A percentile compares a stretch with the other conserved stretches of the same genome.
These are phyloP conservation scores for Aspergillus pseudotamarii DNA, from an alignment of 2,329 filamentous ascomycete species.

Conservation along the genomic window DNA sequence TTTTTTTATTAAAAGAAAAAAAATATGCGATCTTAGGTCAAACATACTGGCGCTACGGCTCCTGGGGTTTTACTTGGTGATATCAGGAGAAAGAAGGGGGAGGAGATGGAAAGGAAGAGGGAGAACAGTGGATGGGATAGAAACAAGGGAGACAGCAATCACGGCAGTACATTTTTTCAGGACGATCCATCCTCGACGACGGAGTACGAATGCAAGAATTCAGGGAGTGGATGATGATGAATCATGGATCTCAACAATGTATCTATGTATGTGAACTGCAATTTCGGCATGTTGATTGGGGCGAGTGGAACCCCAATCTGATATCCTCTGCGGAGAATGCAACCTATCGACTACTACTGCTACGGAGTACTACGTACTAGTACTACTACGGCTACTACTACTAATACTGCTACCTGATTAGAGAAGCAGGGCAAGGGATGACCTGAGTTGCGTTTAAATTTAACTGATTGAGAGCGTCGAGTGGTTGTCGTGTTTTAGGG, in stretches of 20 bases:
- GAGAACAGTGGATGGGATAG: not conserved
- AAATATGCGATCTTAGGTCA: constrained; percentile 1
- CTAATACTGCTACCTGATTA: too few species aligned
- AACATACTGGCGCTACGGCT: constrained; percentile 2
- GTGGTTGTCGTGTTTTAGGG: not conserved
- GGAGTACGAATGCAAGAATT: not conserved
- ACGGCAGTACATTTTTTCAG: not conserved
- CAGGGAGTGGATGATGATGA: not conserved
- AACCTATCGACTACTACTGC: too few species aligned
- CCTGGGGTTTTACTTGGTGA: not conserved
- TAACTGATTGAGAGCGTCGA: not conserved
- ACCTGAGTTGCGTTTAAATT: not conserved
- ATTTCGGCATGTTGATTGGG: not conserved
- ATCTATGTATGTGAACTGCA: not conserved
- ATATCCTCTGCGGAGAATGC: not conserved
- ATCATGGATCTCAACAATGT: constrained; percentile 1
- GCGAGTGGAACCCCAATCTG: not conserved
- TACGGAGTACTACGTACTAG: too few species aligned
- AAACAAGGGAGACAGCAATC: not conserved
- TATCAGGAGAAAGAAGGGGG: not conserved
- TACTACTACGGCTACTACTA: too few species aligned
- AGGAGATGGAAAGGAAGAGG: not conserved
- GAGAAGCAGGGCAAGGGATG: not conserved
- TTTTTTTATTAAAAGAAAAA: not conserved
- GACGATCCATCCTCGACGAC: not conserved